Base-by-base conservation (phyloP, 75 land plant genomes). In the Cupressus sempervirens region DNA sequence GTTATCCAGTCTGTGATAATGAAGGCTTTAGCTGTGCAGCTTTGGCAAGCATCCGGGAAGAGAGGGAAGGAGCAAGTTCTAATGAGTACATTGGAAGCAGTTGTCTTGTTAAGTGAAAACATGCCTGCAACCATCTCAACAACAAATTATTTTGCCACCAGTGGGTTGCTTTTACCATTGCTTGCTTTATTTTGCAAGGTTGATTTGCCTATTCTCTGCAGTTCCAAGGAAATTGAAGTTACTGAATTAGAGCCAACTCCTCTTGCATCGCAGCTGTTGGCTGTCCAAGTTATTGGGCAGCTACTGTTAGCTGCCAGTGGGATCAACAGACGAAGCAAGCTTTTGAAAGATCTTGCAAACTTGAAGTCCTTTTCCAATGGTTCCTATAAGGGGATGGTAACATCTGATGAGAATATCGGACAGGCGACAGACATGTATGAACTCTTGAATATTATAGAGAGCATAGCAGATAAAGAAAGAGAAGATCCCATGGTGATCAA, bases 391-490 rank as follows among this genome's bases (percentile, higher is more conserved):
- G 87, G 91, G 45, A 86, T 77, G 40, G 3, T 83, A 14, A 45
- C 83, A 26, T 54, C 73, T 30, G 84, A 81, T 54, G 87, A 89
- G n/a, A 86, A 88, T 30, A 89, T 87, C 29, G 87, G 84, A 40
- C 85, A 91, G 74, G 92, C 88, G 34, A 89, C 90, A 11, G 88
- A 91, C 52, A 91, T 91, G 92, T 91, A 91, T 85, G 92, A 89
- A 80, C 88, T 91, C 35, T 62, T 91, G n/a, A 85, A 86, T 68
- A 84, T 89, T 32, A 73, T 91, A 56, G 92, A 91, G 74, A 68
- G 72, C 36, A 75, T 35, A 43, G 43, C 15, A 23, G 82, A 75
- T 34, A 48, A 30, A 52, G 83, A 82, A 34, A 20, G 81, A 48
- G 81, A 53, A 48, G 88, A 86, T 5, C 88, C 88, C 26, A 36